Evolutionary conservation across 2,329 filamentous ascomycete species (phyloP), one percentile per base, ranked within the genome.

Genomic region (Sporothrix humicola): DNA sequence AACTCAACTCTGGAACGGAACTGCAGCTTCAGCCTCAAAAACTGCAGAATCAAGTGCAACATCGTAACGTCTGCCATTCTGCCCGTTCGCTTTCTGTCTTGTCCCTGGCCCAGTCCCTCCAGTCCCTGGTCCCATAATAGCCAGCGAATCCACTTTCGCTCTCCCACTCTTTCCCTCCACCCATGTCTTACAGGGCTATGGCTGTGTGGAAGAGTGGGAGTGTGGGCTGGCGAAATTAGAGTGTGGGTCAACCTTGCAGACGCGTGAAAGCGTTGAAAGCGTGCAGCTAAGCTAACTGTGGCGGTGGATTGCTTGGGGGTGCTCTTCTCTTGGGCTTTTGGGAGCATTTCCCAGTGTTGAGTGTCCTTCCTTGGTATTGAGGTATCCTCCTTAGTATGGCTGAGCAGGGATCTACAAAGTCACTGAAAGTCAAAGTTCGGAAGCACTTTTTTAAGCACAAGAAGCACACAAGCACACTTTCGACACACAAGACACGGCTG

Each of bases 211-310:
- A 9, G 50, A n/a, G 48, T 37, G 23, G 56, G 48, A 54, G 52
- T 52, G n/a, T 37, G 37, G 61, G 58, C 44, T 72, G 70, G 71
- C 48, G 71, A 72, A 66, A 72, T 66, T 56, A 54, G 59, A 46
- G 59, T 66, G 71, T 65, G 71, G 71, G 59, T 56, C 71, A 0
- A 8, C 10, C 3, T 26, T 56, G 1, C 1, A 37, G 15, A 31
- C 37, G 37, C 17, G 42, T 65, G 59, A 20, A 17, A 10, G 26
- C 23, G 12, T 26, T 65, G 59, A 20, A 17, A 10, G 26, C 23
- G 12, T 26, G 65, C 44, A 23, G 23, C 23, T 7, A 31, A 9
- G 31, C 23, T 44, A 3, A 37, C 52, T 26, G 68, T 59, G 42
- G 68, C 52, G 17, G 68, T 31, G 54, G 54, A 12, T 23, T 26